Conservation (phyloP, 768 basidiomycete species). For the Phlebiopsis flavidoalba region DNA sequence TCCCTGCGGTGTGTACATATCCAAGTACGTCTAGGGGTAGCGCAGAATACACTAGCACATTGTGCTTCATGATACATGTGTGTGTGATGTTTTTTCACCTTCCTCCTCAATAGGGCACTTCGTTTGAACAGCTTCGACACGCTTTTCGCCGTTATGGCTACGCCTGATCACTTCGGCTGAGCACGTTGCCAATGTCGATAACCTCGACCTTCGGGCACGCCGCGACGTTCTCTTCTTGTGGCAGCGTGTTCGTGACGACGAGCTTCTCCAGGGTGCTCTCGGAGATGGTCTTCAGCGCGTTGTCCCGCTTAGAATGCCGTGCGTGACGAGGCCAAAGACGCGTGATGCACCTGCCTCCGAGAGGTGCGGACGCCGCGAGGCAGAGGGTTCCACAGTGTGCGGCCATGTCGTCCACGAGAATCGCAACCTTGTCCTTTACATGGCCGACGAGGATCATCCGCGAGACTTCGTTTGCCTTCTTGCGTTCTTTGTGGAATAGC, state of each 20-base stretch:
- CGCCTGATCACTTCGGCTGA: slow-evolving; percentile 95
- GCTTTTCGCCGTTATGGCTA: slow-evolving; percentile 96
- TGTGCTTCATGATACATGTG: not conserved
- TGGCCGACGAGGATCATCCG: slow-evolving; percentile 95
- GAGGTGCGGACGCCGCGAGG: slow-evolving; percentile 84
- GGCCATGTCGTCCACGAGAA: slow-evolving; percentile 98
- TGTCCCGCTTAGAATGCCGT: slow-evolving; percentile 92
- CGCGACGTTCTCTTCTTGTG: slow-evolving; percentile 74
- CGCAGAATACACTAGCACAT: not conserved
- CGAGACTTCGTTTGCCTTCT: slow-evolving; percentile 92
- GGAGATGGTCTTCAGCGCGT: slow-evolving; percentile 71
- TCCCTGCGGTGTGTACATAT: not conserved
- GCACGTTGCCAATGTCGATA: slow-evolving; percentile 89
- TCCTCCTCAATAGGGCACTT: slow-evolving; percentile 71
- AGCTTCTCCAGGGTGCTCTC: slow-evolving; percentile 82
- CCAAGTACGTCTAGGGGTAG: not conserved
- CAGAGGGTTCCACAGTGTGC: slow-evolving; percentile 65
- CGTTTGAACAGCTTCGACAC: slow-evolving; percentile 85
- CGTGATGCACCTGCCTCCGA: slow-evolving; percentile 82
- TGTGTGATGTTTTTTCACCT: not conserved
- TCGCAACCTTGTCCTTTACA: slow-evolving; percentile 87
- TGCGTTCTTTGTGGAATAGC: slow-evolving; percentile 98
- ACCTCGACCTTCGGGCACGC: slow-evolving; percentile 81
- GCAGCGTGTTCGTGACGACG: slow-evolving; percentile 97
- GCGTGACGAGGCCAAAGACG: slow-evolving; percentile 92